These are phyloP conservation scores for Globisporangium spinosum DNA, from an alignment of 352 stramenopile species.

Conservation along the genomic window DNA sequence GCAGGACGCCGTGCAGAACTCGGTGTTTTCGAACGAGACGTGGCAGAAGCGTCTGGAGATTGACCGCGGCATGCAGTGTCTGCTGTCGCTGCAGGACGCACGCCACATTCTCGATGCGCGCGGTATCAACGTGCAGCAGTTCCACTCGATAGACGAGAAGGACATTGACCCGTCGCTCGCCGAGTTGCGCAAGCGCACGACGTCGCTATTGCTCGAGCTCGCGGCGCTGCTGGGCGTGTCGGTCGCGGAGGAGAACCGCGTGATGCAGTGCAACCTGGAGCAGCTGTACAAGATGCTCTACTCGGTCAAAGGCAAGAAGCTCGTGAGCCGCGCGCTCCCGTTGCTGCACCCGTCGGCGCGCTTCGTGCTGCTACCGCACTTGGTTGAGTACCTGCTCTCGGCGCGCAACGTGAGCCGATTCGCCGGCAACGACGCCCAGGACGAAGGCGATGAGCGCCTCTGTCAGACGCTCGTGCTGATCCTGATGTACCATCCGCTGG, in stretches of 20 bases:
- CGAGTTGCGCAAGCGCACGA: conserved; percentile 64
- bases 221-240: conserved; percentile 57
- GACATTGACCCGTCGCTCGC: conserved; percentile 73
- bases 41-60: conserved; percentile 73
- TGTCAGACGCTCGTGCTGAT: conserved; percentile 81
- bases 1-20: conserved; percentile 32
- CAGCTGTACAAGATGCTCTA: conserved; percentile 59
- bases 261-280: conserved; percentile 47
- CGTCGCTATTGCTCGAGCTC: conserved; percentile 64
- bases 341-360: conserved; percentile 76
- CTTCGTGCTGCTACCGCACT: conserved; percentile 66
- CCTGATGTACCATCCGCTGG: conserved; percentile 76
- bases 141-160: conserved; percentile 69
- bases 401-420: conserved; percentile 33
- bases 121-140: conserved; percentile 82
- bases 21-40: conserved; percentile 71
- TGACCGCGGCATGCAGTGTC: conserved; percentile 67
- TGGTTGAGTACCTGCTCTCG: conserved; percentile 62
- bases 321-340: conserved; percentile 73
- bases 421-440: conserved; percentile 20
- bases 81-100: conserved; percentile 78
- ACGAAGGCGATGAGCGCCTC: conserved; percentile 52
- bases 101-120: conserved; percentile 79
- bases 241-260: conserved; percentile 13
- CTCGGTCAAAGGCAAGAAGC: conserved; percentile 62